Conservation (phyloP, 2,329 filamentous ascomycete genomes). For the Trichoderma guizhouense region DNA sequence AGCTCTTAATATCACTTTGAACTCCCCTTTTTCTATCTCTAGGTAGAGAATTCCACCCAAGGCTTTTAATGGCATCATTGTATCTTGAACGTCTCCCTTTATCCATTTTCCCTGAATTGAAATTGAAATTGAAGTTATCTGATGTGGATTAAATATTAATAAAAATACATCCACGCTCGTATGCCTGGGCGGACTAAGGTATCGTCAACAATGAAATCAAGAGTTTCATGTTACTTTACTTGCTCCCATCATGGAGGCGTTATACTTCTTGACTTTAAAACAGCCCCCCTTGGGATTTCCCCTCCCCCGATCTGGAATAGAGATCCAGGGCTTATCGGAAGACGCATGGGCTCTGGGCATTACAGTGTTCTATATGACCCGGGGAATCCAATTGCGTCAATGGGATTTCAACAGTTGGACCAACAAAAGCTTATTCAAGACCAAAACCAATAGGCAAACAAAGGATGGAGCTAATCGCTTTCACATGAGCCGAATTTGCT, state of each 20-base stretch:
- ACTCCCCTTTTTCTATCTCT: not conserved
- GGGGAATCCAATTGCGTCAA: not conserved
- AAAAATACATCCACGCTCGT: not conserved
- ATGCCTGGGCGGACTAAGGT: not conserved
- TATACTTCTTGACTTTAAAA: no score
- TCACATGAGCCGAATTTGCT: not conserved
- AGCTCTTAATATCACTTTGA: not conserved
- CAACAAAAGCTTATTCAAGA: not conserved
- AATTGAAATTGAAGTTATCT: not conserved
- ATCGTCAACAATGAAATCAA: not conserved
- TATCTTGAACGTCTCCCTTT: not conserved
- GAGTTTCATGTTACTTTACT: no score
- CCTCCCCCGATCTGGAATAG: no score
- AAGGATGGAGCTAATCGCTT: not conserved
- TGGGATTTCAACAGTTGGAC: not conserved
- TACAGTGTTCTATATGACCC: no score
- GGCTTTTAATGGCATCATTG: not conserved
- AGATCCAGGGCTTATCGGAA: no score
- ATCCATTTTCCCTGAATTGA: not conserved
- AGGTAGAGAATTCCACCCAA: no score
- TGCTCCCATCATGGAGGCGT: no score
- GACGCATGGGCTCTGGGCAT: no score
- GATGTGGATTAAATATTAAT: not conserved
- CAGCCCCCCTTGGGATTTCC: no score
- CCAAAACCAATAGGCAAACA: not conserved